Conservation (phyloP, 164 flowering plant species). For the Sextonia rubra region DNA sequence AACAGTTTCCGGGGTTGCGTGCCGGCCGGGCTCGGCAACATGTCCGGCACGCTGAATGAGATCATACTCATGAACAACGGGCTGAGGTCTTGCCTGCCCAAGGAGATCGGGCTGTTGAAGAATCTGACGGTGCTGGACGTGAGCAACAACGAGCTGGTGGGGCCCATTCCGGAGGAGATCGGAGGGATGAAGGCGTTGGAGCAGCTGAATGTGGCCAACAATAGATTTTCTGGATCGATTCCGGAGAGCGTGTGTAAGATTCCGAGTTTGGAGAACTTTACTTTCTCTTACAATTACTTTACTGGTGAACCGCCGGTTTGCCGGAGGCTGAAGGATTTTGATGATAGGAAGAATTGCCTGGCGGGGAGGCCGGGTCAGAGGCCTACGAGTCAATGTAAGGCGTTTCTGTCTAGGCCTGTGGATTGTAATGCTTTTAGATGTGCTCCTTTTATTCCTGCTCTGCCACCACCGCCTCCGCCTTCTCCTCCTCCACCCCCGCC, state of each 20-base stretch:
- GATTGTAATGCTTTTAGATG: slow-evolving; percentile 65
- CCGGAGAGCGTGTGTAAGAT: slow-evolving; percentile 64
- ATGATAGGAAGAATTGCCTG: slow-evolving; percentile 77
- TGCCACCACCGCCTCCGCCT: slow-evolving; percentile 56
- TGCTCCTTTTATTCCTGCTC: slow-evolving; percentile 51
- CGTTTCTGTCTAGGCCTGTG: slow-evolving; percentile 50
- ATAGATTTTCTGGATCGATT: slow-evolving; percentile 59
- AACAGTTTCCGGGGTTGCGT: slow-evolving; percentile 78
- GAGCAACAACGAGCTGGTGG: slow-evolving; percentile 66
- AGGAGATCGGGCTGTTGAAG: slow-evolving; percentile 62
- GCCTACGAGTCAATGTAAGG: slow-evolving; percentile 46
- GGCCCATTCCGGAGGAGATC: slow-evolving; percentile 61
- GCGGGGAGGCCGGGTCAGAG: slow-evolving; percentile 63
- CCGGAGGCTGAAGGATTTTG: slow-evolving; percentile 34
- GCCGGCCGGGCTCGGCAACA: slow-evolving; percentile 74
- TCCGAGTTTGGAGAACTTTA: slow-evolving; percentile 67
- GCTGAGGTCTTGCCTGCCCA: slow-evolving; percentile 70
- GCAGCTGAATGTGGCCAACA: slow-evolving; percentile 87
- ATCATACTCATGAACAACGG: slow-evolving; percentile 67
- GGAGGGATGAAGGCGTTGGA: slow-evolving; percentile 65
- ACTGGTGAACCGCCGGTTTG: slow-evolving; percentile 77
- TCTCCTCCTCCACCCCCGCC: slow-evolving; percentile 45
- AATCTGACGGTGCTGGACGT: slow-evolving; percentile 77
- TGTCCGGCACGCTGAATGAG: slow-evolving; percentile 65
- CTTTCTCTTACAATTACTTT: slow-evolving; percentile 77